Evolutionary conservation across 2,329 filamentous ascomycete genomes (phyloP).

Genomic region (Ceratocystis albifundus): DNA sequence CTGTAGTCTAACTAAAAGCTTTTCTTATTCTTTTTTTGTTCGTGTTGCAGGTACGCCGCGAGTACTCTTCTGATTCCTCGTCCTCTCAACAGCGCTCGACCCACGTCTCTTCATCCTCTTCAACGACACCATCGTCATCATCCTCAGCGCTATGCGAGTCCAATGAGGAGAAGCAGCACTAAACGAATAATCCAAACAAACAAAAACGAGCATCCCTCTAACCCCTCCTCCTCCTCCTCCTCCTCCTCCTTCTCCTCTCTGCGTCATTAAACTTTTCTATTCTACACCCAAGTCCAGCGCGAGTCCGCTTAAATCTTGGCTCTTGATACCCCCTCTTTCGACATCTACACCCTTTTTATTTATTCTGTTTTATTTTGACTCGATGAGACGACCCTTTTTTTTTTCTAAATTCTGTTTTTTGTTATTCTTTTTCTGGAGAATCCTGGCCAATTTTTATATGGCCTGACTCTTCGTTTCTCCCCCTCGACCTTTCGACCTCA

Average conservation of each 20-base stretch:
- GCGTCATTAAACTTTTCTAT: neutral
- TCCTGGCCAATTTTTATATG: neutral
- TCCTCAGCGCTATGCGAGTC: conserved; percentile 3
- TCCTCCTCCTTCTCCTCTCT: neutral
- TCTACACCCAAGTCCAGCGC: neutral
- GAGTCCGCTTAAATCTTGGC: neutral
- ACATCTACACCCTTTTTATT: neutral
- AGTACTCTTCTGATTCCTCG: conserved; percentile 17
- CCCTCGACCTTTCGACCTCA: neutral
- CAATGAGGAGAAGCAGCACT: conserved; percentile 7
- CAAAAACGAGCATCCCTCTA: neutral
- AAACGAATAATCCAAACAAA: neutral
- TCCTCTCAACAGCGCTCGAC: conserved; percentile 8
- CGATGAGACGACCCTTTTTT: conserved; percentile 5
- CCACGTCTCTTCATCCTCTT: neutral
- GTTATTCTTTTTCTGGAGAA: neutral
- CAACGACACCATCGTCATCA: neutral
- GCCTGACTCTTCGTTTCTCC: neutral
- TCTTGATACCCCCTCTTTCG: conserved; percentile 6
- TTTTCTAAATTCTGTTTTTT: neutral
- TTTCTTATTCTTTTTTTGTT: neutral
- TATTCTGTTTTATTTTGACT: conserved; percentile 4
- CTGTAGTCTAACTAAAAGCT: neutral
- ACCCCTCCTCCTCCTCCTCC: neutral
- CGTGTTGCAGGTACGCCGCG: conserved; percentile 15